These are phyloP conservation scores for Sphenostylis stenocarpa DNA, from an alignment of 306 rosid genomes.

Conservation along the genomic window DNA sequence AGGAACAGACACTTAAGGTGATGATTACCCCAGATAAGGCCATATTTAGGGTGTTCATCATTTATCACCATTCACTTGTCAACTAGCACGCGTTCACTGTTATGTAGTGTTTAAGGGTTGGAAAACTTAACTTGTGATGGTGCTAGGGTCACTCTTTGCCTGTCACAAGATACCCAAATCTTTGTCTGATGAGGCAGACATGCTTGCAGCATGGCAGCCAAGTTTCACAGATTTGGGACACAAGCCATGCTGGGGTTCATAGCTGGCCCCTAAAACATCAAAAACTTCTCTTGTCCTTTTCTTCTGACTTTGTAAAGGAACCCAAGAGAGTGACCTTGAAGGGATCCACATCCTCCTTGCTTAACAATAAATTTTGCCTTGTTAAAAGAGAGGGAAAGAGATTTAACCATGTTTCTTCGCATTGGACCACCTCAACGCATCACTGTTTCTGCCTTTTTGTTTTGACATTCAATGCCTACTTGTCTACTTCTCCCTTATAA, in stretches of 20 bases:
- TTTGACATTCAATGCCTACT: slow-evolving; percentile 41
- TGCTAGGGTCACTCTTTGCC: slow-evolving; percentile 40
- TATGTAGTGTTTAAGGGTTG: not conserved
- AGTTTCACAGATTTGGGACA: slow-evolving; percentile 61
- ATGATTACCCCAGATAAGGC: slow-evolving; percentile 26
- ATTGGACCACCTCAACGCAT: slow-evolving; percentile 44
- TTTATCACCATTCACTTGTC: slow-evolving; percentile 19
- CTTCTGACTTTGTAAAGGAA: slow-evolving; percentile 50
- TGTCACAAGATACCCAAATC: slow-evolving; percentile 82
- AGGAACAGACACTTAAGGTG: slow-evolving; percentile 18
- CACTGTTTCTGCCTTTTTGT: slow-evolving; percentile 38
- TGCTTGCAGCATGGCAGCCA: slow-evolving; percentile 56
- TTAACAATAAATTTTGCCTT: slow-evolving; percentile 32
- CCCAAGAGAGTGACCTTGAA: slow-evolving; percentile 36
- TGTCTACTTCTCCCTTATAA: slow-evolving; percentile 40
- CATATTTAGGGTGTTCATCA: slow-evolving; percentile 17
- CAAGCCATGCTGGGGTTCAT: slow-evolving; percentile 41
- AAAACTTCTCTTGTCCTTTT: slow-evolving; percentile 60
- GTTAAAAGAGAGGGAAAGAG: slow-evolving; percentile 6
- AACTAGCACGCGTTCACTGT: slow-evolving; percentile 2
- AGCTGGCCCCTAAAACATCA: slow-evolving; percentile 46
- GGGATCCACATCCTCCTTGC: slow-evolving; percentile 17
- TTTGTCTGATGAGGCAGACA: slow-evolving; percentile 68
- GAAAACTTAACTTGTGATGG: slow-evolving; percentile 23
- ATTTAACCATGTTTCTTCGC: slow-evolving; percentile 29